Percentiles rank a stretch among this genome's conserved stretches.
These are phyloP conservation scores for Penicillium paradoxum DNA, from an alignment of 495 filamentous ascomycete species.

Conservation along the genomic window DNA sequence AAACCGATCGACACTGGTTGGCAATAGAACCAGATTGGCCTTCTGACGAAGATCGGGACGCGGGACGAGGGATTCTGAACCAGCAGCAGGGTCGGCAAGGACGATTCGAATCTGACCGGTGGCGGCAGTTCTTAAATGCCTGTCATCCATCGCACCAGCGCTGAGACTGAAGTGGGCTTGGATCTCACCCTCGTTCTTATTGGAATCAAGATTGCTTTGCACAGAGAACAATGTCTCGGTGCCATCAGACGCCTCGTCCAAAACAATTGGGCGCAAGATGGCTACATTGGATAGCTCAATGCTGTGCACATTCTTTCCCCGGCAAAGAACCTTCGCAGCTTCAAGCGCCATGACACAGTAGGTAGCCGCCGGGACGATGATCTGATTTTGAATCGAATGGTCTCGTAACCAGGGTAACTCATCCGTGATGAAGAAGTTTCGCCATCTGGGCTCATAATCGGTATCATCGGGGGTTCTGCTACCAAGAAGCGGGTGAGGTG, in stretches of 20 bases:
- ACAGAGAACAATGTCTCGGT: no score
- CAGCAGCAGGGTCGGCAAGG: not conserved
- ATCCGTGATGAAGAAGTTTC: slow-evolving; percentile 19
- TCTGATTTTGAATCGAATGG: slow-evolving; percentile 32
- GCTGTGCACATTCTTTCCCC: not conserved
- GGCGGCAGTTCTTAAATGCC: no score
- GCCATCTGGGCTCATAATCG: slow-evolving; percentile 19
- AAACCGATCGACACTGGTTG: not conserved
- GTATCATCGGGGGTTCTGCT: slow-evolving; percentile 2
- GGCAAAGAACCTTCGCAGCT: slow-evolving; percentile 19
- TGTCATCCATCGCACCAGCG: no score
- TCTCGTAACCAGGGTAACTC: slow-evolving; percentile 35
- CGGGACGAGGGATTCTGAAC: not conserved
- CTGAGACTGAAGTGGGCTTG: no score
- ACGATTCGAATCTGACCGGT: not conserved
- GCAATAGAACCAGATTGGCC: not conserved
- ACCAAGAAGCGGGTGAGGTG: slow-evolving; percentile 27
- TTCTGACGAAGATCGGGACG: not conserved
- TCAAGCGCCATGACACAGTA: slow-evolving; percentile 56
- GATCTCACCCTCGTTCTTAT: no score
- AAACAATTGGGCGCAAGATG: not conserved
- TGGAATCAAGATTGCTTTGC: no score
- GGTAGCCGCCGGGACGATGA: slow-evolving; percentile 55
- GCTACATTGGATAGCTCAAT: slow-evolving; percentile 2
- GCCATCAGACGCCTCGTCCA: not conserved